Base-by-base conservation (phyloP, 2,329 filamentous ascomycete species). In the Neobulgaria alba region DNA sequence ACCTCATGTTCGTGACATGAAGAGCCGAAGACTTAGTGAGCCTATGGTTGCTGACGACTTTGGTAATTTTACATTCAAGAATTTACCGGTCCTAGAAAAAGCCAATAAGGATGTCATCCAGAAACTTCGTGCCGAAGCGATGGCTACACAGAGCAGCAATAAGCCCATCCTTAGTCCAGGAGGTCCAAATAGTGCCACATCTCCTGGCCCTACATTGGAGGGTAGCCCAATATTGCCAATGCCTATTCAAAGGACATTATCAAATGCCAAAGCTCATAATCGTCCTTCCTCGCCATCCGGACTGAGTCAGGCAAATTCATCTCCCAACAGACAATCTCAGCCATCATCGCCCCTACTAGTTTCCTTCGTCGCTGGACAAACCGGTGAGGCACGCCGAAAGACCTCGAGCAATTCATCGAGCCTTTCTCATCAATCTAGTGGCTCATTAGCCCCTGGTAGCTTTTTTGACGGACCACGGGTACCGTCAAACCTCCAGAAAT, bases 31-130 rank as follows among this genome's bases (percentile, higher is more conserved):
- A 52, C 71, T 96, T 29, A 96, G 90, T 61, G 92, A 98, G 62
- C 92, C 92, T 1, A 79, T 90, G 12, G 75, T 79, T 21, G 74
- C 82, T 1, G 92, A 98, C 61, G 93, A 98, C 59, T 98, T 98
- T 68, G 92, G 92, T 21, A 88, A 79, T 48, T 98, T 98, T 63
- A 79, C 87, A 29, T 98, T 95, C 71, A 98, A 98, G 67, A 98
- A 98, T 55, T 67, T 98, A 36, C 89, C 90, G 0, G 90, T 96
- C 15, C 71, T 98, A 14, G 92, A 96, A 56, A 96, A 95, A 62
- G 92, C 92, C 40, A 98, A 98, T 64, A 98, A 98, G 60, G 92
- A 98, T 56, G 88, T 96, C 20, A 95, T 98, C 21, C 89, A 96
- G 56, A 96, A 96, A 61, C 70, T 98, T 42, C 81, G 89, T 9